Evolutionary conservation across 306 rosid species (phyloP).

Genomic region (Cyclanthera cordifolia): DNA sequence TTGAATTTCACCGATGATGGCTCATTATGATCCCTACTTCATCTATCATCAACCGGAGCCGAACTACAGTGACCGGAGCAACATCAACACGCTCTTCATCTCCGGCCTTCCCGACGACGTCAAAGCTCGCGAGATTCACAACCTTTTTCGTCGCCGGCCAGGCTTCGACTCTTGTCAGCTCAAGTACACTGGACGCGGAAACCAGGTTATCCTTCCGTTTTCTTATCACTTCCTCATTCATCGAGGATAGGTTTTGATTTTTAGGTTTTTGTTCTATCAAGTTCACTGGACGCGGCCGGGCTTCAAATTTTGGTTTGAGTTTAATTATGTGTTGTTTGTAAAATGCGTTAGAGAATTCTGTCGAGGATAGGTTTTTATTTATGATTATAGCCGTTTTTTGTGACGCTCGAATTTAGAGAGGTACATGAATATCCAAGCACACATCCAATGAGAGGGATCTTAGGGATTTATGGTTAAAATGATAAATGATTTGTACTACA

Average conservation of each 20-base stretch:
- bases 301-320: not conserved
- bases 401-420: too few relatives aligned
- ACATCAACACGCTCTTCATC: constrained; percentile 79
- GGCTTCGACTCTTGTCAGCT: constrained; percentile 95
- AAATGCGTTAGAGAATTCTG: not conserved
- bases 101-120: constrained; percentile 97
- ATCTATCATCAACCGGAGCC: constrained; percentile 33
- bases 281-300: too few relatives aligned
- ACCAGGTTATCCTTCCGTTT: constrained; percentile 34
- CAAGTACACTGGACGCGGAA: constrained; percentile 94
- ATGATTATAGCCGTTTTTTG: not conserved
- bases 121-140: constrained; percentile 91
- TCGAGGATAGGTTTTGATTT: not conserved
- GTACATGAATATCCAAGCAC: too few relatives aligned
- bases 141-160: constrained; percentile 90
- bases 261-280: not conserved
- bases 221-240: not conserved
- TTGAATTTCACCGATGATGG: constrained; percentile 35
- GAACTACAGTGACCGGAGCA: constrained; percentile 35
- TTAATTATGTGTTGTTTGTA: not conserved
- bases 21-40: constrained; percentile 63
- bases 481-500: too few relatives aligned
- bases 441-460: too few relatives aligned
- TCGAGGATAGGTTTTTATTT: not conserved
- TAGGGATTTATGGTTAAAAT: too few relatives aligned